Conservation (phyloP, 2,329 filamentous ascomycete species). For the Dactylellina drechsleri region DNA sequence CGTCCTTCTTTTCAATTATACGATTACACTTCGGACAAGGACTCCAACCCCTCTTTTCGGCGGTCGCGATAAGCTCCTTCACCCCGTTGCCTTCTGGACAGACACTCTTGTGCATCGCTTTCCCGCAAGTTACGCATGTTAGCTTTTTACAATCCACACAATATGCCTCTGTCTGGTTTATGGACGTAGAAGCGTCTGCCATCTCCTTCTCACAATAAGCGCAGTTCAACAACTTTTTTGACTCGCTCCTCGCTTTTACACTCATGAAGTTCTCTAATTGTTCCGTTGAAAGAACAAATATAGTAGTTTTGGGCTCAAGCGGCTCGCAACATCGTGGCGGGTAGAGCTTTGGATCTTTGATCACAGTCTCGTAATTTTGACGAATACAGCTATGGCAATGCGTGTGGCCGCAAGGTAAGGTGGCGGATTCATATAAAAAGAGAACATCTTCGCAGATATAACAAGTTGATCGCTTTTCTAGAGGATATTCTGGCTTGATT, state of each 20-base stretch:
- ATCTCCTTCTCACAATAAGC: conserved; percentile 23
- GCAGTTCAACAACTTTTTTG: conserved; percentile 22
- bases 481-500: conserved; percentile 14
- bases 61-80: conserved; percentile 1
- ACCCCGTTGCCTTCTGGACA: conserved; percentile 22
- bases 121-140: conserved; percentile 24
- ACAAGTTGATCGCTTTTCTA: conserved; percentile 15
- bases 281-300: conserved; percentile 11
- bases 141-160: conserved; percentile 23
- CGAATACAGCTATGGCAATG: conserved; percentile 29
- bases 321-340: conserved; percentile 38
- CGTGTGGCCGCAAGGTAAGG: conserved; percentile 2
- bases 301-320: conserved; percentile 6
- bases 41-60: not conserved
- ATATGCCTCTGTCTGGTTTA: conserved; percentile 14
- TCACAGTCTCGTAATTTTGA: conserved; percentile 12
- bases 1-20: conserved; percentile 15
- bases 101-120: conserved; percentile 28
- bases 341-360: conserved; percentile 12
- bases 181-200: not conserved
- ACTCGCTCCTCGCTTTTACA: conserved; percentile 15
- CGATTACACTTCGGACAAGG: conserved; percentile 24
- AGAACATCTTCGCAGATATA: conserved; percentile 15
- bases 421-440: conserved; percentile 10
- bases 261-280: conserved; percentile 10